phyloP scores from a whole-genome alignment of 176 grass and related monocot species.

The Lolium perenne region DNA sequence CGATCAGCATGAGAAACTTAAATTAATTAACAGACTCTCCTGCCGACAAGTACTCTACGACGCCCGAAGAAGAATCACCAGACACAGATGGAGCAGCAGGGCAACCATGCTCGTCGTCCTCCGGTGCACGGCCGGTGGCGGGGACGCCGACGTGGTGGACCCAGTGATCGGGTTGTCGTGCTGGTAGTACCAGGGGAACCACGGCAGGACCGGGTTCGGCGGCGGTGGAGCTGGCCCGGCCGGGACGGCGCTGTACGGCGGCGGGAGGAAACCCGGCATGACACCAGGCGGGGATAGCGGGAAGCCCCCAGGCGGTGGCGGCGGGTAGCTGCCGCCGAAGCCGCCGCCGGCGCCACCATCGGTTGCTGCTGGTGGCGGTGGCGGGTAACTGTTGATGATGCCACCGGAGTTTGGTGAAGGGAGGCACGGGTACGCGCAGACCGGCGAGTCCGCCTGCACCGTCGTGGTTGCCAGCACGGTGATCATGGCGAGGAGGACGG shows the following conservation, averaged over 20 bases:
- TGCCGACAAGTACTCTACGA: neutral
- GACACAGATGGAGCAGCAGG: conserved; percentile 2
- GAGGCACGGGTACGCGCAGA: conserved; percentile 68
- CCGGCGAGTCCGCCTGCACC: conserved; percentile 40
- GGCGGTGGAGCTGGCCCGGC: conserved; percentile 53
- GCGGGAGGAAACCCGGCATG: conserved; percentile 46
- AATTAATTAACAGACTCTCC: neutral
- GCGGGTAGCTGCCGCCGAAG: conserved; percentile 36
- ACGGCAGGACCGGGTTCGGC: conserved; percentile 62
- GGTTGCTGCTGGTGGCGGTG: conserved; percentile 32
- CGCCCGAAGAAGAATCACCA: conserved; percentile 28
- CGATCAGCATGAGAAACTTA: neutral
- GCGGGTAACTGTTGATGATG: conserved; percentile 44
- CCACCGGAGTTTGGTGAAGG: conserved; percentile 45
- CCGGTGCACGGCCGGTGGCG: neutral
- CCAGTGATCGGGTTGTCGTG: conserved; percentile 50
- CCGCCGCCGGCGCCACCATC: conserved; percentile 8
- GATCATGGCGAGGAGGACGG: conserved; percentile 34
- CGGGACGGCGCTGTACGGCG: conserved; percentile 26
- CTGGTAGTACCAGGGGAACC: conserved; percentile 76
- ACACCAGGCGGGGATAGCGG: conserved; percentile 48
- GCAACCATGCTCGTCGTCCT: neutral
- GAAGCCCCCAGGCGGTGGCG: conserved; percentile 35
- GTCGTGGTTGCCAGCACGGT: conserved; percentile 24
- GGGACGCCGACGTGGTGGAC: conserved; percentile 30